Evolutionary conservation across 2,329 filamentous ascomycete species (phyloP).

Genomic region (Mollisia scopiformis): DNA sequence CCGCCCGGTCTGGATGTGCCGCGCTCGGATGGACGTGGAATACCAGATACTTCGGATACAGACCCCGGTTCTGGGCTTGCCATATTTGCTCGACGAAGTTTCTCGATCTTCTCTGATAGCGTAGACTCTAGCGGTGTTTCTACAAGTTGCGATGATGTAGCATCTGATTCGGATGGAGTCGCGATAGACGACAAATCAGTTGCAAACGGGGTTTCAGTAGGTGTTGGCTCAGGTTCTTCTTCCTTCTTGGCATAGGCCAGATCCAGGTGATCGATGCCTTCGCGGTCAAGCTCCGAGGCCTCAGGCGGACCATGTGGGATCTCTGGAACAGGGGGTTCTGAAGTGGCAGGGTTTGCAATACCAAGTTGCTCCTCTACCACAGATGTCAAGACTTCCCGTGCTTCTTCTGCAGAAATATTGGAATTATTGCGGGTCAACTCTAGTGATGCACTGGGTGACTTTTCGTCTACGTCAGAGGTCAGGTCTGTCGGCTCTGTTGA

Average conservation of each 20-base stretch:
- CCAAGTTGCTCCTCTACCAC: slow-evolving; percentile 59
- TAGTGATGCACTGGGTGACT: slow-evolving; percentile 39
- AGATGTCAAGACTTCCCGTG: slow-evolving; percentile 64
- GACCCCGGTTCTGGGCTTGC: slow-evolving; percentile 16
- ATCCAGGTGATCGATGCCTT: slow-evolving; percentile 64
- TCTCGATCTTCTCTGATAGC: slow-evolving; percentile 35
- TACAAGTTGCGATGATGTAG: slow-evolving; percentile 1
- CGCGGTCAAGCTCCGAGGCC: slow-evolving; percentile 45
- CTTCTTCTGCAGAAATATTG: slow-evolving; percentile 60
- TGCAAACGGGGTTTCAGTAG: slow-evolving; percentile 16
- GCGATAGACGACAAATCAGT: slow-evolving; percentile 10
- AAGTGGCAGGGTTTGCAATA: background rate
- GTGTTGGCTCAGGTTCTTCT: slow-evolving; percentile 8
- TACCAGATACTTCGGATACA: slow-evolving; percentile 32
- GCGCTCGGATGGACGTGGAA: slow-evolving; percentile 37
- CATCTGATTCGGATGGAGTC: slow-evolving; percentile 12
- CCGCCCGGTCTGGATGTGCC: slow-evolving; percentile 27
- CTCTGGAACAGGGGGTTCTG: background rate
- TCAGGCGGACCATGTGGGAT: slow-evolving; percentile 13
- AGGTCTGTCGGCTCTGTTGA: slow-evolving; percentile 68
- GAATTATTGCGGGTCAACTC: slow-evolving; percentile 30
- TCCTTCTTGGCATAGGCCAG: slow-evolving; percentile 47
- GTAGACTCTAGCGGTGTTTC: slow-evolving; percentile 25
- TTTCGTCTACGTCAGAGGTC: slow-evolving; percentile 50
- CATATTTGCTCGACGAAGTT: slow-evolving; percentile 27